Base-by-base conservation (phyloP, 495 filamentous ascomycete species). In the Hypoxylon lenormandii region DNA sequence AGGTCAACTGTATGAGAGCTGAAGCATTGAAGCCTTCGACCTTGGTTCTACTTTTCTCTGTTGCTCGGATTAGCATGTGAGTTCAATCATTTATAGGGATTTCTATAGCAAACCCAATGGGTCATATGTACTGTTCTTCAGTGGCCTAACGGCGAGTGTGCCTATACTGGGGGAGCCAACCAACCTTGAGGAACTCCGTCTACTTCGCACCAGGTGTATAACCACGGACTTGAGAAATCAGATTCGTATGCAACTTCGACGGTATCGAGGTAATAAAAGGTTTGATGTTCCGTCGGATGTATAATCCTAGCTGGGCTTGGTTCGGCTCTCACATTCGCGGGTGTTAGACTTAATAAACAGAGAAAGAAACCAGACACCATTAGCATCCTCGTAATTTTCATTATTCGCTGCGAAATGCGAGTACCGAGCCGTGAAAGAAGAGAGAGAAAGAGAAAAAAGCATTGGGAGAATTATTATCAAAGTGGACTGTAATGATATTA, bases 181-280 rank as follows among this genome's bases (percentile, higher is more conserved):
- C 50, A 15, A 53, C 50, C 50, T 53, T 53, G 15, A 22, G 28
- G n/a, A 3, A 53, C 15, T 2, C 50, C 50, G 21, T 53, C 16
- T 1, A 53, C 50, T 16, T 53, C 16, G 33, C 53, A 46, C 53
- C 38, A 46, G 1, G 38, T 46, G 7, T 7, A 10, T 47, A 46
- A 6, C 53, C 53, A 57, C 23, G 37, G 53, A 11, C 21, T 45
- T 4, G 53, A 38, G 22, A 45, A 46, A 30, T 30, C 26, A 4
- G 53, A 45, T 37, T 45, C 13, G 13, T 57, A 57, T 4, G 53
- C 7, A 12, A 57, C 21, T 33, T 30, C 13, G 8, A 57, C 11
- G 22, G 26, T 36, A 21, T 46, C 53, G 5, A 42, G 42, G 33
- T 57, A 46, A 10, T 46, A 22, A n/a, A 46, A 46, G 0, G 33